These are phyloP conservation scores for Pelagophyceae sp. DNA, from an alignment of 352 stramenopile species.

Conservation along the genomic window DNA sequence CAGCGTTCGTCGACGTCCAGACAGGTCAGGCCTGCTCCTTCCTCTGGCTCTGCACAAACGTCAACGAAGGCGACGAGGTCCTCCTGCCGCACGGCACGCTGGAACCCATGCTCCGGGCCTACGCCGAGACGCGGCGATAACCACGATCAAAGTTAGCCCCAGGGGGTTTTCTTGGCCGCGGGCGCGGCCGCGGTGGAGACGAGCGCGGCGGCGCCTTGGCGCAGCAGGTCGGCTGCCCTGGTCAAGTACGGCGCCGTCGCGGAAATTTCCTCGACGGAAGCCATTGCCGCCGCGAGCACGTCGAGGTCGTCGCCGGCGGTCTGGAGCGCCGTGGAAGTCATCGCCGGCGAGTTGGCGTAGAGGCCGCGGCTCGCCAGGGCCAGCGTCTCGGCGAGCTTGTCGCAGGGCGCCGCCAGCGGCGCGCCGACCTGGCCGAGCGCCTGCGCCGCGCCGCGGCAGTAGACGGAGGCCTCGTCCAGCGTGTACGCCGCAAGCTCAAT, in stretches of 20 bases:
- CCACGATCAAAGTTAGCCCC: too few species aligned
- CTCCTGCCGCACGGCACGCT: not conserved
- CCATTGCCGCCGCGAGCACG: not conserved
- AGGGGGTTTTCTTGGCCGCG: not conserved
- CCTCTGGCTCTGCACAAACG: not conserved
- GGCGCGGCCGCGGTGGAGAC: not conserved
- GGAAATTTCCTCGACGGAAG: not conserved
- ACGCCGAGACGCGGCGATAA: too few species aligned
- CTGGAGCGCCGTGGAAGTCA: not conserved
- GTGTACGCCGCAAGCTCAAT: constrained; percentile 2
- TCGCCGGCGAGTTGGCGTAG: not conserved
- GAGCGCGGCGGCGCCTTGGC: not conserved
- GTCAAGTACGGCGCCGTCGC: not conserved
- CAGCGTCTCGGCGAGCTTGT: not conserved
- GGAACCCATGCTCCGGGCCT: not conserved
- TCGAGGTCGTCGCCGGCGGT: not conserved
- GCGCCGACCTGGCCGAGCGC: not conserved
- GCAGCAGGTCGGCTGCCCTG: not conserved
- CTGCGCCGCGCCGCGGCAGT: not conserved
- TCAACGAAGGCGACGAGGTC: not conserved
- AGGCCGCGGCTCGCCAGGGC: not conserved
- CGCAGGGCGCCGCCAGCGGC: not conserved
- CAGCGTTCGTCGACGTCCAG: not conserved
- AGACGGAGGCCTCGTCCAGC: constrained; percentile 9
- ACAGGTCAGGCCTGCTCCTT: not conserved